Conservation (phyloP, 179 eudicot species). For the Vitellaria paradoxa region DNA sequence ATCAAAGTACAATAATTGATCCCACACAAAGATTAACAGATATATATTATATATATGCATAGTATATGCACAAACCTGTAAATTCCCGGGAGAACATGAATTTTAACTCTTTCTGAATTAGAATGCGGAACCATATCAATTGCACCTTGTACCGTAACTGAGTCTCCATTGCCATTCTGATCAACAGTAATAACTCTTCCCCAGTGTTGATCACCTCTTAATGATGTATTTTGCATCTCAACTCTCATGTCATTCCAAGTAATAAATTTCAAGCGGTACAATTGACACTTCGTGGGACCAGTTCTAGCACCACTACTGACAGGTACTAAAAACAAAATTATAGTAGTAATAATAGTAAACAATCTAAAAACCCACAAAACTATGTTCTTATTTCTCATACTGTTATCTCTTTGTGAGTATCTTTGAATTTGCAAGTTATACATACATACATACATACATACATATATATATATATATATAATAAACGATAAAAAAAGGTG, state of each 20-base stretch:
- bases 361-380: not conserved
- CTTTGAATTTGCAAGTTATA: not conserved
- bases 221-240: not conserved
- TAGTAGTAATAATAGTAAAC: not conserved
- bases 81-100: conserved; percentile 76
- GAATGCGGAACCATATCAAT: conserved; percentile 64
- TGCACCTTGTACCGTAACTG: conserved; percentile 75
- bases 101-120: conserved; percentile 60
- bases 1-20: no score
- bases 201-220: conserved; percentile 20
- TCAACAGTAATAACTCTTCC: conserved; percentile 59
- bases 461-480: no score
- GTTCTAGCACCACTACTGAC: not conserved
- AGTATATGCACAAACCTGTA: conserved; percentile 51
- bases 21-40: not conserved
- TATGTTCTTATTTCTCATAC: not conserved
- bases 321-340: not conserved
- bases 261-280: conserved; percentile 23
- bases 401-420: conserved; percentile 2
- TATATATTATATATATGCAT: not conserved
- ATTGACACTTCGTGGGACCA: not conserved
- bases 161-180: conserved; percentile 62
- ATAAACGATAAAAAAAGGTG: no score
- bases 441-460: no score
- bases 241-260: conserved; percentile 72